Evolutionary conservation across 2,329 filamentous ascomycete genomes (phyloP).

Genomic region (Fusarium anguioides): DNA sequence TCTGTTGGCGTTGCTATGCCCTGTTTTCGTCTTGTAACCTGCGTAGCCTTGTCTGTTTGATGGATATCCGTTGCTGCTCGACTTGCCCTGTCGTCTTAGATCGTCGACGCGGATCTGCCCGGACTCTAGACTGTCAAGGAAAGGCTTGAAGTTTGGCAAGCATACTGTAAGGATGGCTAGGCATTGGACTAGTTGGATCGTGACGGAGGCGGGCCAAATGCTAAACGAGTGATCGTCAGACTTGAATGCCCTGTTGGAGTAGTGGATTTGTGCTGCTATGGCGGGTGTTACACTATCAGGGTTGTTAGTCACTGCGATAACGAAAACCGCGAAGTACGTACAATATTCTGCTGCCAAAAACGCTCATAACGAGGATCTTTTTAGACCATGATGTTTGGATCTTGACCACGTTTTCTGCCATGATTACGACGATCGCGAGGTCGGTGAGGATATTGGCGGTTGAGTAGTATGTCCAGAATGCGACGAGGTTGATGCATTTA

Average conservation of each 20-base stretch:
- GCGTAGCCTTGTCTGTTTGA: slow-evolving; percentile 37
- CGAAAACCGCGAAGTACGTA: slow-evolving; percentile 20
- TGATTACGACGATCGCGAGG: slow-evolving; percentile 42
- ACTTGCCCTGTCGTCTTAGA: slow-evolving; percentile 44
- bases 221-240: slow-evolving; percentile 41
- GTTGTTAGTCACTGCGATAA: slow-evolving; percentile 7
- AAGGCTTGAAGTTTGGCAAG: slow-evolving; percentile 47
- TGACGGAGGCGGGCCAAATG: slow-evolving; percentile 41
- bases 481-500: slow-evolving; percentile 37
- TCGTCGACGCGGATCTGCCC: slow-evolving; percentile 47
- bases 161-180: slow-evolving; percentile 45
- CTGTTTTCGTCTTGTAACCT: slow-evolving; percentile 40
- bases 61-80: slow-evolving; percentile 39
- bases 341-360: slow-evolving; percentile 48
- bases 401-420: slow-evolving; percentile 44
- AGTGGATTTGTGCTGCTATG: slow-evolving; percentile 44
- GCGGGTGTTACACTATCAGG: slow-evolving; percentile 42
- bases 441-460: slow-evolving; percentile 48
- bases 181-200: slow-evolving; percentile 45
- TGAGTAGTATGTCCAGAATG: slow-evolving; percentile 46
- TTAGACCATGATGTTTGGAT: slow-evolving; percentile 47
- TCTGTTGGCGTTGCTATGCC: slow-evolving; percentile 30
- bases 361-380: slow-evolving; percentile 45
- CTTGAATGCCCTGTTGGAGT: slow-evolving; percentile 37
- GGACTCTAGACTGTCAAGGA: slow-evolving; percentile 46